These are phyloP conservation scores for Termitomyces sp. DNA, from an alignment of 768 basidiomycete genomes.

Conservation along the genomic window DNA sequence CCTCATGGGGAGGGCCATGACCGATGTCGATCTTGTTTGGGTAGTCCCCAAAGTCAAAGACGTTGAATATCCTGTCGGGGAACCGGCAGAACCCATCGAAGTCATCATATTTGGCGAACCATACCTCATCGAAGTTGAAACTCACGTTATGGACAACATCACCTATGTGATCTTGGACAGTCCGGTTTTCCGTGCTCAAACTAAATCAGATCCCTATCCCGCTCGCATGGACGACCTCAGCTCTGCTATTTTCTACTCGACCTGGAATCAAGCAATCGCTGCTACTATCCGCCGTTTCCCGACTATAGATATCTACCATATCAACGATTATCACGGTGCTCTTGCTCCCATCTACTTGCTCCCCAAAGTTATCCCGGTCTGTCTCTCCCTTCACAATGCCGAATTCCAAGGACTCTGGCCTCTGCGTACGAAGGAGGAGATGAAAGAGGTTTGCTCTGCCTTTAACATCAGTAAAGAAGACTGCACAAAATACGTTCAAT, in stretches of 20 bases:
- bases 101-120: constrained; percentile 96
- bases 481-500: constrained; percentile 96
- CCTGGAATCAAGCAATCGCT: constrained; percentile 97
- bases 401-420: constrained; percentile 99
- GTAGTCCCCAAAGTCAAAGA: constrained; percentile 94
- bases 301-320: constrained; percentile 88
- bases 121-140: constrained; percentile 94
- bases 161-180: constrained; percentile 93
- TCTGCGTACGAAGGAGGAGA: constrained; percentile 93
- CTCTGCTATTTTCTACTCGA: constrained; percentile 96
- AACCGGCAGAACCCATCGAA: constrained; percentile 90
- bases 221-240: constrained; percentile 96
- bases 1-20: constrained; percentile 98
- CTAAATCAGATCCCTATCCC: constrained; percentile 93
- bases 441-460: constrained; percentile 97
- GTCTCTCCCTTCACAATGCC: constrained; percentile 92
- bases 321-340: constrained; percentile 95
- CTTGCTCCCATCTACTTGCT: constrained; percentile 88
- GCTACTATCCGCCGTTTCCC: constrained; percentile 85
- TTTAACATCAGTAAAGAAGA: constrained; percentile 97
- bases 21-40: constrained; percentile 93
- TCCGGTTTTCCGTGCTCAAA: constrained; percentile 95
- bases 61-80: constrained; percentile 87
- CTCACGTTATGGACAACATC: constrained; percentile 90
- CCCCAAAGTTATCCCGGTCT: constrained; percentile 86